Conservation (phyloP, 2,329 filamentous ascomycete species). For the Colletotrichum sp. region DNA sequence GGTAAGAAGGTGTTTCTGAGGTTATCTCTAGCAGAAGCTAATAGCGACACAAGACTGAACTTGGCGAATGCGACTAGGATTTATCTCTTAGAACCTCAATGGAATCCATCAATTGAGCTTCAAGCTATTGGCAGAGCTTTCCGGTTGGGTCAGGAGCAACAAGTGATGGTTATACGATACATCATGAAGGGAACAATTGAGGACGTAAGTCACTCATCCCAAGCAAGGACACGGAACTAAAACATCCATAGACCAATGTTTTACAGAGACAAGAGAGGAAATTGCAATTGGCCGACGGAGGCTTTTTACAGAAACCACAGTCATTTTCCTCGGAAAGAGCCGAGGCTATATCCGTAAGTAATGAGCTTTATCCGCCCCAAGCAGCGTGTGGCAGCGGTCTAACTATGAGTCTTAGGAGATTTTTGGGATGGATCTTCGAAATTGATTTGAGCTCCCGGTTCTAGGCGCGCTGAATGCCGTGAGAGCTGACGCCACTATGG, state of each 20-base stretch:
- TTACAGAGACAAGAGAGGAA: background rate
- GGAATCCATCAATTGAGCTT: background rate
- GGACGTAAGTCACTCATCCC: background rate
- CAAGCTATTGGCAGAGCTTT: background rate
- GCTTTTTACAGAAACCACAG: background rate
- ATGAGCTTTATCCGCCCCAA: too few species aligned
- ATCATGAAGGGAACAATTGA: background rate
- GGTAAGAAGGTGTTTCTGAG: background rate
- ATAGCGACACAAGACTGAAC: background rate
- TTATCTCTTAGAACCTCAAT: background rate
- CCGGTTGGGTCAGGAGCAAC: background rate
- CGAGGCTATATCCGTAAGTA: background rate
- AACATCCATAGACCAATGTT: background rate
- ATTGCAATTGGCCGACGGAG: background rate
- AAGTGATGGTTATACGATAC: background rate
- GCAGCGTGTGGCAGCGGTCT: too few species aligned
- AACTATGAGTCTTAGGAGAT: too few species aligned
- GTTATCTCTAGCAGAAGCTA: too few species aligned
- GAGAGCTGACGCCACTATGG: too few species aligned
- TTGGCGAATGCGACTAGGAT: background rate
- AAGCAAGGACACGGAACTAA: background rate
- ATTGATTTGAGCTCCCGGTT: too few species aligned
- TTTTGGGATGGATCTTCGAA: too few species aligned
- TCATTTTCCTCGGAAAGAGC: background rate
- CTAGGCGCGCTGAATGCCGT: too few species aligned